Evolutionary conservation across 176 grass and related monocot species (phyloP).

Genomic region (Oryza glaberrima): DNA sequence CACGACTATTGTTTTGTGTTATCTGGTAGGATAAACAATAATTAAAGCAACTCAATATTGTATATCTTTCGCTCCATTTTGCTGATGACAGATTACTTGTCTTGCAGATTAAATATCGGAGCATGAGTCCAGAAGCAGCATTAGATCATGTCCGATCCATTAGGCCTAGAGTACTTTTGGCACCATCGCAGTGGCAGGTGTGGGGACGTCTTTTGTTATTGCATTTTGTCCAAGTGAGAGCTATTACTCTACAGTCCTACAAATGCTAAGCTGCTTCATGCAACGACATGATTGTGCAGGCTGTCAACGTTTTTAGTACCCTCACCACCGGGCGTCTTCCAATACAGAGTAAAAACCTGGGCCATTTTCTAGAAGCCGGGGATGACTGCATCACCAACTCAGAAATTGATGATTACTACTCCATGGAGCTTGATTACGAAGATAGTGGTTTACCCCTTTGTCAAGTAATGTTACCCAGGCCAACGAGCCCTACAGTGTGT

Average conservation of each 20-base stretch:
- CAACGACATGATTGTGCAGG: slow-evolving; percentile 53
- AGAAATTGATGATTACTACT: slow-evolving; percentile 39
- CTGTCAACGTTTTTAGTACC: slow-evolving; percentile 68
- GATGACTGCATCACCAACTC: slow-evolving; percentile 23
- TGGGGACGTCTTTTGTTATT: slow-evolving; percentile 14
- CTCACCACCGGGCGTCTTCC: slow-evolving; percentile 44
- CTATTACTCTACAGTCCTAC: neutral
- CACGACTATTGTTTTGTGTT: slow-evolving; percentile 96
- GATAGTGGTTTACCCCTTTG: slow-evolving; percentile 55
- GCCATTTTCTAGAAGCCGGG: slow-evolving; percentile 20
- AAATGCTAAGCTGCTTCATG: neutral
- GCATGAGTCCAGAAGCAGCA: slow-evolving; percentile 83
- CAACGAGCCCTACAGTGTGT: slow-evolving; percentile 34
- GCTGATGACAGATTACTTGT: slow-evolving; percentile 19
- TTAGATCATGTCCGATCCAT: slow-evolving; percentile 83
- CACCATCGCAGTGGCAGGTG: slow-evolving; percentile 89
- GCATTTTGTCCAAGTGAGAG: slow-evolving; percentile 2
- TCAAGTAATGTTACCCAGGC: slow-evolving; percentile 49
- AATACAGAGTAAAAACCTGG: slow-evolving; percentile 30
- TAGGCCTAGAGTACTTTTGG: slow-evolving; percentile 87
- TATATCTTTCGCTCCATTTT: slow-evolving; percentile 3
- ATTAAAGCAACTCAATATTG: neutral
- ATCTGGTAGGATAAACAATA: slow-evolving; percentile 70
- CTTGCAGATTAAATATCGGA: slow-evolving; percentile 78
- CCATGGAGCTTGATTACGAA: slow-evolving; percentile 49